phyloP scores from a whole-genome alignment of 352 stramenopile species.

The Phytophthora hybrid region DNA sequence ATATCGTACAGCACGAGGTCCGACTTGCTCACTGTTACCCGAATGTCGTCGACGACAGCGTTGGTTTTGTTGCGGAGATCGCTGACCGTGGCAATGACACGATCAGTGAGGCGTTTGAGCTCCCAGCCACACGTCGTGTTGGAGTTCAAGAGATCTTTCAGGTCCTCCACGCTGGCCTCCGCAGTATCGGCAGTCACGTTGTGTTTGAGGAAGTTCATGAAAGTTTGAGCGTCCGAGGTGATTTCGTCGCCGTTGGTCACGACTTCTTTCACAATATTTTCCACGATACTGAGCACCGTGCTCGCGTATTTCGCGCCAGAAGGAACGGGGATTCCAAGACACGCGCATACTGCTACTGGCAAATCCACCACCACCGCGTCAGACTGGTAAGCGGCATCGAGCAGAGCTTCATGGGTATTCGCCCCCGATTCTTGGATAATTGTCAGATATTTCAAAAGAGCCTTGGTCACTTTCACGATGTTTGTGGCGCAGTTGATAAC shows the following conservation, averaged over 20 bases:
- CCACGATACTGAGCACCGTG: slow-evolving; percentile 18
- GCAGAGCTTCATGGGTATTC: slow-evolving; percentile 11
- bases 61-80: slow-evolving; percentile 26
- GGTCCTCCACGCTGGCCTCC: slow-evolving; percentile 16
- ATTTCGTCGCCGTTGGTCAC: slow-evolving; percentile 32
- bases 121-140: slow-evolving; percentile 31
- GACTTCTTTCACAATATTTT: slow-evolving; percentile 34
- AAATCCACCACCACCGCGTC: slow-evolving; percentile 26
- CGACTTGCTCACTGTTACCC: slow-evolving; percentile 31
- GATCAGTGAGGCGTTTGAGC: slow-evolving; percentile 30
- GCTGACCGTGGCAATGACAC: slow-evolving; percentile 14
- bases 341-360: slow-evolving; percentile 25
- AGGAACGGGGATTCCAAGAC: slow-evolving; percentile 23
- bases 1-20: slow-evolving; percentile 28
- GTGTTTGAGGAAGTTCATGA: slow-evolving; percentile 31
- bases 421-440: slow-evolving; percentile 15
- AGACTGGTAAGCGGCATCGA: slow-evolving; percentile 24
- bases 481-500: slow-evolving; percentile 28
- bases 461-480: slow-evolving; percentile 29
- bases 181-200: slow-evolving; percentile 27
- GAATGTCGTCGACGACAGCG: slow-evolving; percentile 20
- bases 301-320: slow-evolving; percentile 20
- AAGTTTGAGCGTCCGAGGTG: slow-evolving; percentile 20
- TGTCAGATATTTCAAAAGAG: slow-evolving; percentile 23
- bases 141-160: slow-evolving; percentile 25